Base-by-base conservation (phyloP, 495 filamentous ascomycete species). In the Penicillium ucsense region DNA sequence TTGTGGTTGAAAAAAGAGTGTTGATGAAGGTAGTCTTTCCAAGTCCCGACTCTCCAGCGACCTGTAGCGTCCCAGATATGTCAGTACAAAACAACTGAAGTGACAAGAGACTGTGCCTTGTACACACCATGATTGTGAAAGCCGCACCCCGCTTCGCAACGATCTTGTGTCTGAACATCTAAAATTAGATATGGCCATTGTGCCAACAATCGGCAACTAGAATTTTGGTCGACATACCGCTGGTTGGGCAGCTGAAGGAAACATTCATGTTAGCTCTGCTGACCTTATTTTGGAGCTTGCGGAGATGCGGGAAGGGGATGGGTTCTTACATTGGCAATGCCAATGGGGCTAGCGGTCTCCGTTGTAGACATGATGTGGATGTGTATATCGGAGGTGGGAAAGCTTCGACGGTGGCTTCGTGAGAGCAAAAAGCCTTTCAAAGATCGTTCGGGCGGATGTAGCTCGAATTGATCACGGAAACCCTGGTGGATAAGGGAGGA, bases 21-120 rank as follows among this genome's bases (percentile, higher is more conserved):
- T 98, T 98, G 82, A 98, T 96, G 74, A 98, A 98, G 52, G 92
- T 98, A 10, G 92, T 98, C 80, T 98, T 98, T 73, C 92, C 92
- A 56, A 98, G 72, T 54, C 92, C 92, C 56, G 94, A 97, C 77
- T 98, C 92, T 70, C 92, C 92, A 75, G 94, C 92, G 72, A 96
- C 88, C 88, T 94, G 56, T 44, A 43, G 20, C 20, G 2, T 20
- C 20, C 20, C 20, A 20, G 20, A 20, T 20, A 20, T 20, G 20
- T 20, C 20, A 20, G 20, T 20, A 20, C 20, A 20, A 20, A 20
- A 20, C 20, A 20, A 20, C 2, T 20, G 20, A 20, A 20, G 20
- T 20, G 20, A 20, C 20, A 20, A 20, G 20, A 20, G 20, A 1
- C 20, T 20, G 20, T 20, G 20, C 20, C 44, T 49, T 30, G 43